Percentiles rank a stretch among this genome's conserved stretches.
These are phyloP conservation scores for Colletotrichum ledebouriae DNA, from an alignment of 2,329 filamentous ascomycete genomes.

Conservation along the genomic window DNA sequence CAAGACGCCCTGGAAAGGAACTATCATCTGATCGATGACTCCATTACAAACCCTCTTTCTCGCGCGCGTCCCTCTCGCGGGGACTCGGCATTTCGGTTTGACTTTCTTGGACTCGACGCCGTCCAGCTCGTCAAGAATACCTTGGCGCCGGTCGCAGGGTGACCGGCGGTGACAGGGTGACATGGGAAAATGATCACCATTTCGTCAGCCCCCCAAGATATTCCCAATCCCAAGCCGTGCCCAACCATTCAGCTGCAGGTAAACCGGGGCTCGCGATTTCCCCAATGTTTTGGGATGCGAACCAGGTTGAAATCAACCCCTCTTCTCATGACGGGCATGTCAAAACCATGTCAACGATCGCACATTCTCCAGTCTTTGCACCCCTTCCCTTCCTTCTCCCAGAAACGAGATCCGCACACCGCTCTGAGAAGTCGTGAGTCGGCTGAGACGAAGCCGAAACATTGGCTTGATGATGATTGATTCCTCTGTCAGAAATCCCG, in stretches of 20 bases:
- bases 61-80: conserved; percentile 5
- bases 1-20: conserved; percentile 15
- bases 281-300: conserved; percentile 24
- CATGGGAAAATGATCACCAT: conserved; percentile 18
- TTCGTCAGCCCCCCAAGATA: not conserved
- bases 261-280: conserved; percentile 7
- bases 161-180: not conserved
- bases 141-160: conserved; percentile 13
- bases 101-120: conserved; percentile 22
- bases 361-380: conserved; percentile 26
- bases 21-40: conserved; percentile 39
- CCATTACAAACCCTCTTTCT: conserved; percentile 38
- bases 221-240: conserved; percentile 13
- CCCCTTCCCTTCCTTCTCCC: not conserved
- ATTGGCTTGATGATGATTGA: conserved; percentile 6
- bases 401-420: conserved; percentile 2
- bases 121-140: conserved; percentile 2
- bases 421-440: not conserved
- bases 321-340: conserved; percentile 25
- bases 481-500: not conserved
- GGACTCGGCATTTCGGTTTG: conserved; percentile 23
- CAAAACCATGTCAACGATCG: conserved; percentile 22
- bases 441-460: conserved; percentile 26
- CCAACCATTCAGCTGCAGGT: conserved; percentile 29
- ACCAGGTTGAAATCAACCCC: conserved; percentile 13